These are phyloP conservation scores for Lipomyces sp. DNA, from an alignment of 805 yeast genomes.

Conservation along the genomic window DNA sequence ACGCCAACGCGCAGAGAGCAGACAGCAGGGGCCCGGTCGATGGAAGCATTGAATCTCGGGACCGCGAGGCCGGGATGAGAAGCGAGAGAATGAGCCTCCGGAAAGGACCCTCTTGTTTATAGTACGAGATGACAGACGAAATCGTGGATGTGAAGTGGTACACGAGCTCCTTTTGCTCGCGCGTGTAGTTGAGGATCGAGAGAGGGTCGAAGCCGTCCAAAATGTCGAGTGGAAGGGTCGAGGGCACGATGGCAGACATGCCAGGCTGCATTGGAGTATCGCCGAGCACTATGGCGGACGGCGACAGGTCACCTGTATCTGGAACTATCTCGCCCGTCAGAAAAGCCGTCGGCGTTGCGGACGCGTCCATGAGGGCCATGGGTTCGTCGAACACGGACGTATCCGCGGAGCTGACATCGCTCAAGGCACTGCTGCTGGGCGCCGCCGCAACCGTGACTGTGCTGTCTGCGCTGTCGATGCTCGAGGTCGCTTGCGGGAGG, in stretches of 20 bases:
- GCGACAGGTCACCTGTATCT: background rate
- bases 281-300: background rate
- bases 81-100: conserved; percentile 18
- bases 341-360: background rate
- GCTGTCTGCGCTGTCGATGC: too few relatives aligned
- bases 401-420: conserved; percentile 1
- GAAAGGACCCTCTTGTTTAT: conserved; percentile 20
- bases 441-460: too few relatives aligned
- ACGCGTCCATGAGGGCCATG: background rate
- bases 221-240: background rate
- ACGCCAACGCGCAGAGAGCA: conserved; percentile 25
- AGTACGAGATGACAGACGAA: conserved; percentile 23
- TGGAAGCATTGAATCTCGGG: background rate
- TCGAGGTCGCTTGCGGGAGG: too few relatives aligned
- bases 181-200: conserved; percentile 15
- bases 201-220: conserved; percentile 23
- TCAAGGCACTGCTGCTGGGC: background rate
- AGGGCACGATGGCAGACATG: background rate
- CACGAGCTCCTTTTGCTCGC: conserved; percentile 21
- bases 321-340: background rate
- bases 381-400: background rate
- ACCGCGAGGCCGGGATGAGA: conserved; percentile 10
- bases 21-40: conserved; percentile 15
- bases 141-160: conserved; percentile 21
- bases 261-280: background rate